Conservation (phyloP, 495 filamentous ascomycete genomes). For the Usnea hakonensis region DNA sequence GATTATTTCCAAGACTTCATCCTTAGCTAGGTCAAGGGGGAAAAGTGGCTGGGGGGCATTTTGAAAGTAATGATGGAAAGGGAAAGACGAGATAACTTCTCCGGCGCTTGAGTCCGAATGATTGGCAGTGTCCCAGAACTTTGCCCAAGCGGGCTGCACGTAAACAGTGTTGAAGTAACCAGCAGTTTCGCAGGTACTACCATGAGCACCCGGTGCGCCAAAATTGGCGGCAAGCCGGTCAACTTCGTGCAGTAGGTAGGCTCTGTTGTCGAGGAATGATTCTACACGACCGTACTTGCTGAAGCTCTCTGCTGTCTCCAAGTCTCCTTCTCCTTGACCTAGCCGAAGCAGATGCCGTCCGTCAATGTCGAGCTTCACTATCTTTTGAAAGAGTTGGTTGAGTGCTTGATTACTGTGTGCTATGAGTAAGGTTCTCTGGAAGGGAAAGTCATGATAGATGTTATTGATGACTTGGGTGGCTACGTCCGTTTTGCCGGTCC, state of each 20-base stretch:
- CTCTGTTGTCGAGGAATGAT: conserved; percentile 86
- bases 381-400: conserved; percentile 99
- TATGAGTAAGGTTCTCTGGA: conserved; percentile 83
- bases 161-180: conserved; percentile 94
- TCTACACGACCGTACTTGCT: conserved; percentile 95
- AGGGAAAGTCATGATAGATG: conserved; percentile 95
- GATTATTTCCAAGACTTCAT: conserved; percentile 66
- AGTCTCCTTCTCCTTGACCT: conserved; percentile 90
- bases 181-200: conserved; percentile 91
- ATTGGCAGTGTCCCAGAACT: conserved; percentile 60
- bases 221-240: conserved; percentile 76
- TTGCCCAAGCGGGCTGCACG: conserved; percentile 78
- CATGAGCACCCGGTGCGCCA: conserved; percentile 81
- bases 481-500: conserved; percentile 97
- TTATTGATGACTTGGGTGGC: conserved; percentile 98
- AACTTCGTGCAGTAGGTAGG: conserved; percentile 72
- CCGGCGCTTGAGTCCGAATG: conserved; percentile 41
- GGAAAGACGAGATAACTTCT: conserved; percentile 68
- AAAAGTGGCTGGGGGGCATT: conserved; percentile 85
- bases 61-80: conserved; percentile 83
- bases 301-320: conserved; percentile 78
- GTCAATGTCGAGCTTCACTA: conserved; percentile 88
- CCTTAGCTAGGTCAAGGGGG: conserved; percentile 50
- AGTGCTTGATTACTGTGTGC: conserved; percentile 97
- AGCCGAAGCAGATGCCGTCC: conserved; percentile 87